A percentile compares a stretch with the other conserved stretches of the same genome.
Conservation (phyloP, 2,329 filamentous ascomycete genomes). For the Zelopaecilomyces penicillatus region DNA sequence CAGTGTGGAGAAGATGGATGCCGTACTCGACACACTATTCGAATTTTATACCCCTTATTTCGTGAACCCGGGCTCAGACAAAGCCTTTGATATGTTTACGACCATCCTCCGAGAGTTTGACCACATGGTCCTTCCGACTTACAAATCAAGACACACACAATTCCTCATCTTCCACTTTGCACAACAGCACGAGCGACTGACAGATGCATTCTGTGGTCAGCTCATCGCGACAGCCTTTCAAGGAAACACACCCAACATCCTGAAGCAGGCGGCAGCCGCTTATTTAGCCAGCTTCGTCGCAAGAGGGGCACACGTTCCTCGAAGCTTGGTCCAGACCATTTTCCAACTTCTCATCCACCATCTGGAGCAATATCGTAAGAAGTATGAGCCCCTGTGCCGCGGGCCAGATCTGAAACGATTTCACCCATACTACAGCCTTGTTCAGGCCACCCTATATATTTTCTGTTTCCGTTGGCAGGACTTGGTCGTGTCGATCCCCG, state of each 20-base stretch:
- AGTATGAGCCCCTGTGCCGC: conserved; percentile 65
- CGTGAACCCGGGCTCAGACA: conserved; percentile 55
- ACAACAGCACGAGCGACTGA: conserved; percentile 68
- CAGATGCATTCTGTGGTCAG: conserved; percentile 73
- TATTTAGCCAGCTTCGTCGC: conserved; percentile 95
- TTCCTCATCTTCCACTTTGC: conserved; percentile 95
- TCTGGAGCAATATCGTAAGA: conserved; percentile 63
- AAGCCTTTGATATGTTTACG: conserved; percentile 65
- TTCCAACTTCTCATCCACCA: conserved; percentile 72
- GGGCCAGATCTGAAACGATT: conserved; percentile 82
- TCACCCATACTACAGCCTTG: conserved; percentile 74
- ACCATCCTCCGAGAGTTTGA: conserved; percentile 79
- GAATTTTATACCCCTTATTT: conserved; percentile 71
- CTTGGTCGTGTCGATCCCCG: conserved; percentile 56
- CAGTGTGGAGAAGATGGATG: conserved; percentile 85
- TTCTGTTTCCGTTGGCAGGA: conserved; percentile 98
- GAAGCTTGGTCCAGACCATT: conserved; percentile 69
- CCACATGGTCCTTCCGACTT: conserved; percentile 80
- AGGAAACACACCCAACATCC: conserved; percentile 58
- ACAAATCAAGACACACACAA: conserved; percentile 86
- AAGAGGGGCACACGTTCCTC: conserved; percentile 72
- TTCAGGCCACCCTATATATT: conserved; percentile 87
- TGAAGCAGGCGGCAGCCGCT: conserved; percentile 77
- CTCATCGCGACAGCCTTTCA: conserved; percentile 47
- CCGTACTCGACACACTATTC: conserved; percentile 82